Evolutionary conservation across 129 eudicot species (phyloP).

Genomic region (Daucus carota): DNA sequence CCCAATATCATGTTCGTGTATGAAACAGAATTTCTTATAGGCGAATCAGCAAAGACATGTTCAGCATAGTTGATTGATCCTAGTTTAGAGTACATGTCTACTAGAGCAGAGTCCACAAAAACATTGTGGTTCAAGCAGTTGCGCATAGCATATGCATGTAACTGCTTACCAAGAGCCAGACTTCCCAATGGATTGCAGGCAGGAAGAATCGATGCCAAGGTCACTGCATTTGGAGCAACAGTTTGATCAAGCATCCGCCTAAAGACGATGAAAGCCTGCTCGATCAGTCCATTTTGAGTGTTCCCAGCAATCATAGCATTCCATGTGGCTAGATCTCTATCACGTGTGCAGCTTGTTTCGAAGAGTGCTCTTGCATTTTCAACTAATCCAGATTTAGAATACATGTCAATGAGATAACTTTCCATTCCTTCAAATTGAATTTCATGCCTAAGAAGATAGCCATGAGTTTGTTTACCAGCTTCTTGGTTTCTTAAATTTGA

Average conservation of each 20-base stretch:
- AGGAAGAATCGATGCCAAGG: conserved; percentile 77
- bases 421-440: conserved; percentile 70
- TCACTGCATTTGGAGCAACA: conserved; percentile 59
- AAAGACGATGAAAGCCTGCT: conserved; percentile 58
- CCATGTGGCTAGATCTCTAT: conserved; percentile 80
- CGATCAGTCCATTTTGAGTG: conserved; percentile 57
- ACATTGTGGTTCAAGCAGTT: conserved; percentile 50
- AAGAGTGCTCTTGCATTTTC: conserved; percentile 50
- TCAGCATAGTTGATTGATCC: conserved; percentile 57
- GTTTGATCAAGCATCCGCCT: conserved; percentile 48
- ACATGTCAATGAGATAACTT: conserved; percentile 80
- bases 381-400: conserved; percentile 65
- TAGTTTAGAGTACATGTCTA: conserved; percentile 82
- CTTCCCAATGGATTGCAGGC: conserved; percentile 51
- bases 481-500: conserved; percentile 62
- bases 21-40: conserved; percentile 50
- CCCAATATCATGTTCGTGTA: conserved; percentile 79
- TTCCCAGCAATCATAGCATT: conserved; percentile 69
- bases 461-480: conserved; percentile 76
- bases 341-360: conserved; percentile 24
- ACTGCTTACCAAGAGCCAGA: conserved; percentile 45
- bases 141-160: conserved; percentile 64
- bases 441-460: conserved; percentile 58
- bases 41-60: conserved; percentile 35
- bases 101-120: conserved; percentile 66